Evolutionary conservation across 345 rosid genomes (phyloP), one percentile per base, ranked within the genome.

Genomic region (Erysimum cheiranthoides): DNA sequence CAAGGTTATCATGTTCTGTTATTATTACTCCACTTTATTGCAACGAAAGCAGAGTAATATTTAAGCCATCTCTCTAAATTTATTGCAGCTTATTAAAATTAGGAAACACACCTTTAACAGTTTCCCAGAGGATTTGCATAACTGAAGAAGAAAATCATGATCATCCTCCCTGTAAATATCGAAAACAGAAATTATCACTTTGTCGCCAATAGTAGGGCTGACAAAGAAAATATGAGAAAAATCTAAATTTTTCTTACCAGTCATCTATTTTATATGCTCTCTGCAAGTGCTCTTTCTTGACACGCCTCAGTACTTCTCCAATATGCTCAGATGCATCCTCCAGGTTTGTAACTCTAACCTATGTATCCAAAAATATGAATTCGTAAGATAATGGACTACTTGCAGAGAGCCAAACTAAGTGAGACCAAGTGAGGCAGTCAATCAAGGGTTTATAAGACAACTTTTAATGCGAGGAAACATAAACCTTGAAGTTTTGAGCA

Each of bases 261-360:
- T 88, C 87, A 21, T 85, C 74, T 76, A 95, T 92, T 86, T 86
- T 90, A 74, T 92, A 95, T 10, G 97, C 99, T 77, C 96, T 92
- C 77, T 83, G 71, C 77, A 95, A 82, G 70, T 95, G 97, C 73
- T 88, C 90, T 79, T 89, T 90, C 79, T 90, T 95, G 42, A 95
- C 97, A 73, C 97, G 97, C 70, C 79, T 92, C 73, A 95, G 76
- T 53, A 92, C 97, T 80, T 90, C 96, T 61, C 97, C 91, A 40
- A 95, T 89, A 77, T 92, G 97, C 73, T 92, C 97, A 70, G 96
- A 46, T 79, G 99, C 97, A 82, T 95, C 91, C 35, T 71, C 86
- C 76, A 95, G 79, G 82, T 95, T 95, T 74, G 97, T 89, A 49
- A 78, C 81, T 72, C 81, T 71, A 46, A 92, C 98, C 98, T 91